Evolutionary conservation across 2,329 filamentous ascomycete species (phyloP).

Genomic region (Calonectria pseudoturangicola): DNA sequence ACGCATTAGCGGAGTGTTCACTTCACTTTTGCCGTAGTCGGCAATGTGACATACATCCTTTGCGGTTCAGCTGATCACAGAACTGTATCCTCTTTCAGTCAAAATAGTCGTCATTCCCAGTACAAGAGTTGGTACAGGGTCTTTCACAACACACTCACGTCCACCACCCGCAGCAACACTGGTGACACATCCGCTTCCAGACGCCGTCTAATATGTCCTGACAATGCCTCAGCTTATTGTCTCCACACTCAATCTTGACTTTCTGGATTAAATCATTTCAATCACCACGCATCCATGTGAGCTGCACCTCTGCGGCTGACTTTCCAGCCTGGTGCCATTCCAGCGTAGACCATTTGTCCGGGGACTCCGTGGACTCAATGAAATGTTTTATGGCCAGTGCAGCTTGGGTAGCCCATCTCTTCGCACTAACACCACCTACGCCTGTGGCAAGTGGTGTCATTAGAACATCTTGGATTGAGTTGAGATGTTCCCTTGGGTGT

Average conservation of each 20-base stretch:
- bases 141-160: no score
- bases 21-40: no score
- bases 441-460: conserved; percentile 72
- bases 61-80: no score
- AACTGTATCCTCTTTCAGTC: no score
- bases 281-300: neutral
- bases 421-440: conserved; percentile 63
- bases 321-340: neutral
- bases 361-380: conserved; percentile 65
- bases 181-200: no score
- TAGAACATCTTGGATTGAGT: conserved; percentile 64
- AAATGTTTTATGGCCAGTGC: conserved; percentile 71
- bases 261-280: neutral
- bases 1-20: no score
- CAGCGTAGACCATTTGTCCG: conserved; percentile 61
- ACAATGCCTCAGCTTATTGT: no score
- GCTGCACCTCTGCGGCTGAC: neutral
- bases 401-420: conserved; percentile 70
- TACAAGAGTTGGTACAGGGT: no score
- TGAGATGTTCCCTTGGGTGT: conserved; percentile 19
- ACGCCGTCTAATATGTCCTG: no score
- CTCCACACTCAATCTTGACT: neutral
- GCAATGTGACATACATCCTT: no score
- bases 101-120: no score
- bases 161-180: no score